These are phyloP conservation scores for Kwoniella sp. DNA, from an alignment of 768 basidiomycete species.

Conservation along the genomic window DNA sequence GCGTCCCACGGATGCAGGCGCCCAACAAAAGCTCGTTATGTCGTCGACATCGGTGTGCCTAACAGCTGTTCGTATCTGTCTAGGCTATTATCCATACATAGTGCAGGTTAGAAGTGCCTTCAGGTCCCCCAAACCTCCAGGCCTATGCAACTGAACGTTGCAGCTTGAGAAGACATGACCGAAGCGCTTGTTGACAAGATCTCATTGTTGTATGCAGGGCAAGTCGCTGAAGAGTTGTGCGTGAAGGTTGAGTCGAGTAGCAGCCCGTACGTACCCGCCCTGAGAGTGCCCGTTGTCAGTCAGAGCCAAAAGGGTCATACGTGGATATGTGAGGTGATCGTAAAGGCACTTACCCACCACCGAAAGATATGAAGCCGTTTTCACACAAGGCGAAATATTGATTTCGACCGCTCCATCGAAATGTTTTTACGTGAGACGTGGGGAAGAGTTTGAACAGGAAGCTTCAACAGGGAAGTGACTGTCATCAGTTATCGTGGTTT, in stretches of 20 bases:
- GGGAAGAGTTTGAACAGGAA: conserved; percentile 37
- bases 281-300: conserved; percentile 47
- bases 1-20: too few relatives aligned
- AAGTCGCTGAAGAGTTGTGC: conserved; percentile 79
- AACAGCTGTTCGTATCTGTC: too few relatives aligned
- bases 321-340: too few relatives aligned
- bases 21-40: too few relatives aligned
- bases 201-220: conserved; percentile 85
- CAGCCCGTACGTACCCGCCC: conserved; percentile 84
- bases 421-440: conserved; percentile 11
- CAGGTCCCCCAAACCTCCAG: conserved; percentile 77
- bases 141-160: conserved; percentile 85
- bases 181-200: conserved; percentile 64
- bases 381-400: conserved; percentile 88
- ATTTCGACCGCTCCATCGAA: conserved; percentile 73
- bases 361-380: conserved; percentile 76
- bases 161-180: conserved; percentile 59
- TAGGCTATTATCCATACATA: too few relatives aligned
- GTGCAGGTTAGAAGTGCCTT: too few relatives aligned
- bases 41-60: too few relatives aligned
- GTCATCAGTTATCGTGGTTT: not conserved
- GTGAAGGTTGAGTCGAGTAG: conserved; percentile 80
- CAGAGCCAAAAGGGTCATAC: too few relatives aligned
- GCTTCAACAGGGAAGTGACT: conserved; percentile 6
- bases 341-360: conserved; percentile 83